Base-by-base conservation (phyloP, 805 yeast genomes). In the Saccharomyces mikatae region DNA sequence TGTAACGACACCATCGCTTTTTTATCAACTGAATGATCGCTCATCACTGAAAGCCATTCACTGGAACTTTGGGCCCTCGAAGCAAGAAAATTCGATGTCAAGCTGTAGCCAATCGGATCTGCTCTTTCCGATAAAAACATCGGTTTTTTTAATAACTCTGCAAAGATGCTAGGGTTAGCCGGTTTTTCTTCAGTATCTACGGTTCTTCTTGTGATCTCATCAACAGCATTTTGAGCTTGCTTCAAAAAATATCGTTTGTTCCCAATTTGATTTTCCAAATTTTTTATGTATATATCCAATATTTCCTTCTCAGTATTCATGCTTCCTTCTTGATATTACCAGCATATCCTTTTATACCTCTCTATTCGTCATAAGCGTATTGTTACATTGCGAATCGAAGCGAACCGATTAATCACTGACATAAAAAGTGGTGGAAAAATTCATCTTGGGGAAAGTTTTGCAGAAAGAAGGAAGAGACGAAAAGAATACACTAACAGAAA, bases 41-140 rank as follows among this genome's bases (percentile, higher is more conserved):
- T 46, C 47, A 47, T 52, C 6, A 30, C 17, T 1, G 29, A 22
- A 4, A 46, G 41, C 60, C 60, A 60, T 17, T 61, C 57, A 17
- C 52, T 48, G 1, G 65, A 56, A 6, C 62, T 55, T 17, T 56
- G 51, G 24, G 54, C 57, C 21, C 69, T 61, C 26, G 52, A 47
- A 6, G 53, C 32, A 17, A 60, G 47, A 30, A 61, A 58, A 14
- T 56, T 53, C 24, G 61, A 58, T 0, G 58, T 63, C 46, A 67
- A 50, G 49, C 63, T 59, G 10, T 64, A 48, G 0, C 72, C 71
- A 46, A 68, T 60, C 1, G 71, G 71, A 47, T 69, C 72, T 0
- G 71, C 62, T 53, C 68, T 60, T 44, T 65, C 71, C 6, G 69
- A 64, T n/a, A 57, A 58, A 46, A 64, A 60, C 60, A 69, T 54